Evolutionary conservation across 495 filamentous ascomycete species (phyloP).

Genomic region (Friedmanniomyces simplex): DNA sequence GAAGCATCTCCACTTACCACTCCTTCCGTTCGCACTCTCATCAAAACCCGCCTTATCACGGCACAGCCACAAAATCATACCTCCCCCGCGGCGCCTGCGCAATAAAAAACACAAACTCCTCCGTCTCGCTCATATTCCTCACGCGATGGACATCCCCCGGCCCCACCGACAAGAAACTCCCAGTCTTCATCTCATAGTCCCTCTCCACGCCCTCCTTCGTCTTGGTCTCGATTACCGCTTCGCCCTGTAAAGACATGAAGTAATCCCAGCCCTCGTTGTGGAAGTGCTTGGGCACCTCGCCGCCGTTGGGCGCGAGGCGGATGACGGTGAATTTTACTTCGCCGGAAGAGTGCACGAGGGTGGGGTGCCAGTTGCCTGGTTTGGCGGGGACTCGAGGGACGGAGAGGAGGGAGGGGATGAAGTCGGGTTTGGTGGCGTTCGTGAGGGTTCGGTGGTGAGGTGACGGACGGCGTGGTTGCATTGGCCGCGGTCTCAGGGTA

Average conservation of each 20-base stretch:
- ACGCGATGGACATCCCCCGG: constrained; percentile 7
- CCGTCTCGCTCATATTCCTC: not conserved
- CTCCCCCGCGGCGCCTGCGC: constrained; percentile 2
- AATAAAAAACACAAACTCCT: constrained; percentile 3
- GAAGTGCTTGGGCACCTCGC: constrained; percentile 6
- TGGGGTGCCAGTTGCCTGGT: constrained; percentile 10
- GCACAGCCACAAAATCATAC: constrained; percentile 7
- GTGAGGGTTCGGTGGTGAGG: not conserved
- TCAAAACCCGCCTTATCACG: not conserved
- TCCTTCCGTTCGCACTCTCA: not conserved
- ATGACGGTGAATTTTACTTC: constrained; percentile 9
- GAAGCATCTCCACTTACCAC: not conserved
- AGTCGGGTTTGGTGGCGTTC: constrained; percentile 7
- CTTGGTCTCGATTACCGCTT: constrained; percentile 1
- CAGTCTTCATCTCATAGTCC: constrained; percentile 7
- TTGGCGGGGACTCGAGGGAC: constrained; percentile 3
- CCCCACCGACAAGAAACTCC: not conserved
- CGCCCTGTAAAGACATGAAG: constrained; percentile 5
- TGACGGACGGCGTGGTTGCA: not conserved
- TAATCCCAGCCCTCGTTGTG: constrained; percentile 5
- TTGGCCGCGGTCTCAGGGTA: too few species aligned
- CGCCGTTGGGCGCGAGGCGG: constrained; percentile 1
- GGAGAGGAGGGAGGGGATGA: not conserved
- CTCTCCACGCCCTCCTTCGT: constrained; percentile 7
- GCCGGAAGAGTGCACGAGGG: constrained; percentile 8